These are phyloP conservation scores for Plasmodium gonderi DNA, from an alignment of 169 alveolate species.

Conservation along the genomic window DNA sequence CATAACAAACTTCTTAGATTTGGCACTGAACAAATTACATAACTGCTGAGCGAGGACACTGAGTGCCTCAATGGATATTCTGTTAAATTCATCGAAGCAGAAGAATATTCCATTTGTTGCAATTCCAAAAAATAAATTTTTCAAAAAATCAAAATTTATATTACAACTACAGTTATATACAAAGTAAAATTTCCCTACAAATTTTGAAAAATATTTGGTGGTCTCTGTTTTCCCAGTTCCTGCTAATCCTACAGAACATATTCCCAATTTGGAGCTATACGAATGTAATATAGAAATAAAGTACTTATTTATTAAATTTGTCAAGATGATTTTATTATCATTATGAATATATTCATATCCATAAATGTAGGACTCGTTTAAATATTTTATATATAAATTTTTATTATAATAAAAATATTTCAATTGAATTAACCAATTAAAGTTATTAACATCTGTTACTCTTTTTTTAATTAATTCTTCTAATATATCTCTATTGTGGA, in stretches of 20 bases:
- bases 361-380: constrained; percentile 89
- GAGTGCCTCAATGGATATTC: constrained; percentile 95
- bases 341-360: constrained; percentile 98
- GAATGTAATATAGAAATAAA: constrained; percentile 96
- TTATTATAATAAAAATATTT: constrained; percentile 57
- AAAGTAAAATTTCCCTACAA: constrained; percentile 96
- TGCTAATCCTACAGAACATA: constrained; percentile 99
- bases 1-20: constrained; percentile 43
- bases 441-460: constrained; percentile 47
- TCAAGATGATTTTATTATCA: constrained; percentile 96
- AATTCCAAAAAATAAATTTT: constrained; percentile 94
- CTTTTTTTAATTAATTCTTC: constrained; percentile 64
- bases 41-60: constrained; percentile 95
- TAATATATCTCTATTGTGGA: constrained; percentile 69
- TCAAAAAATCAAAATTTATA: constrained; percentile 97
- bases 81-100: constrained; percentile 98
- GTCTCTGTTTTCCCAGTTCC: constrained; percentile 99
- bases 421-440: constrained; percentile 70
- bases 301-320: constrained; percentile 99
- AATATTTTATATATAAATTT: constrained; percentile 67
- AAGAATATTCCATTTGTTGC: constrained; percentile 99
- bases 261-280: constrained; percentile 96
- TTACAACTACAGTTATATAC: constrained; percentile 98
- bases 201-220: constrained; percentile 97
- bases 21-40: constrained; percentile 63